phyloP scores from a whole-genome alignment of 164 flowering plant species.

The Vitis labrusca region DNA sequence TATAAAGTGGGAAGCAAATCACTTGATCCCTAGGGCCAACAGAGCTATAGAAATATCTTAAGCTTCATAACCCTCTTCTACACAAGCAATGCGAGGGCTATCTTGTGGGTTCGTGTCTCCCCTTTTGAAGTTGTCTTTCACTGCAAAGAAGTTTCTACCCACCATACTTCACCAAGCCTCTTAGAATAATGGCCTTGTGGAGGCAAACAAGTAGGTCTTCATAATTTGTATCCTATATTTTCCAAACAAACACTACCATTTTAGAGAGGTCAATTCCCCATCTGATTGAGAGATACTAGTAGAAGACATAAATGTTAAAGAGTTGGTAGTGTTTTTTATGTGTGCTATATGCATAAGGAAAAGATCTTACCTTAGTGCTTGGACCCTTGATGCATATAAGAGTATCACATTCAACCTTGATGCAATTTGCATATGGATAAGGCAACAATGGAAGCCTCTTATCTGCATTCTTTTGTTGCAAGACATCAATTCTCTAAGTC shows the following conservation, averaged over 20 bases:
- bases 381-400: slow-evolving; percentile 69
- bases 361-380: slow-evolving; percentile 60
- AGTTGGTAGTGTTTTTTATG: neutral
- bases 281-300: slow-evolving; percentile 66
- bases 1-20: neutral
- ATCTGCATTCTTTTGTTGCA: slow-evolving; percentile 67
- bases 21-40: slow-evolving; percentile 33
- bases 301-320: neutral
- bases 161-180: slow-evolving; percentile 48
- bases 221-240: slow-evolving; percentile 70
- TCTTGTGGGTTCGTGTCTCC: slow-evolving; percentile 57
- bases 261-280: slow-evolving; percentile 78
- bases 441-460: slow-evolving; percentile 80
- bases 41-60: slow-evolving; percentile 47
- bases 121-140: slow-evolving; percentile 40
- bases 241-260: slow-evolving; percentile 62
- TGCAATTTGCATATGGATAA: slow-evolving; percentile 45
- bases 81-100: slow-evolving; percentile 34
- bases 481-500: slow-evolving; percentile 50
- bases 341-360: neutral
- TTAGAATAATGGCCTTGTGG: slow-evolving; percentile 65
- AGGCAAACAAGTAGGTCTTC: slow-evolving; percentile 63
- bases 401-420: slow-evolving; percentile 72
- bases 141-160: slow-evolving; percentile 50
- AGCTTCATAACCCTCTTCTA: slow-evolving; percentile 31